phyloP scores from a whole-genome alignment of 208 protist genomes.

The Entamoeba histolytica region DNA sequence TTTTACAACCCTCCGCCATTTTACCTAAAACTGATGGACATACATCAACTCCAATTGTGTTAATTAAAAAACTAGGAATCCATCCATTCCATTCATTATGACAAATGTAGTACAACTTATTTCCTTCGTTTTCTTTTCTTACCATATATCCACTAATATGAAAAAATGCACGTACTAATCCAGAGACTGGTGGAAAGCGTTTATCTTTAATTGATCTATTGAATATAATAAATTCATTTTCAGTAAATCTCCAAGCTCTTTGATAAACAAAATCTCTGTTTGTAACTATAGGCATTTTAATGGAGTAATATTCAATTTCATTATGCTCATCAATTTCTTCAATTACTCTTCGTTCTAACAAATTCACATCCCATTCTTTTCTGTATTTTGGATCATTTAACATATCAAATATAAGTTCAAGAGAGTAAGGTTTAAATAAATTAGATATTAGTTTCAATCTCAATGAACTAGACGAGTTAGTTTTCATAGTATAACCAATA shows the following conservation, averaged over 20 bases:
- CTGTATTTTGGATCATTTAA: neutral
- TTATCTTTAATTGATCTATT: neutral
- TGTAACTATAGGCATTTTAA: neutral
- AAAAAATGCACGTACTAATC: neutral
- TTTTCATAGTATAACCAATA: neutral
- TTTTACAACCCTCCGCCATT: neutral
- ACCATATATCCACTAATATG: neutral
- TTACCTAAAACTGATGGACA: neutral
- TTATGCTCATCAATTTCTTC: neutral
- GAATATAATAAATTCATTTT: neutral
- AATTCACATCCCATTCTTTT: neutral
- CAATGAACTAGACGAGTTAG: neutral
- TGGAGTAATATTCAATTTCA: neutral
- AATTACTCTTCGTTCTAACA: neutral
- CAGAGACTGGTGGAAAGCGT: neutral
- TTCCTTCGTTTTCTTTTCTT: neutral
- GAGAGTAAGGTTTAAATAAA: neutral
- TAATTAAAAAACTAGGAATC: neutral
- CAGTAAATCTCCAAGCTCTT: neutral
- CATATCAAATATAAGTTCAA: neutral
- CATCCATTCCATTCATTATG: neutral
- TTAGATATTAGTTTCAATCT: neutral
- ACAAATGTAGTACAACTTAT: neutral
- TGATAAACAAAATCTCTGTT: neutral
- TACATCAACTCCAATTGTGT: neutral